These are phyloP conservation scores for Glutinoglossum americanum DNA, from an alignment of 495 filamentous ascomycete species.

Conservation along the genomic window DNA sequence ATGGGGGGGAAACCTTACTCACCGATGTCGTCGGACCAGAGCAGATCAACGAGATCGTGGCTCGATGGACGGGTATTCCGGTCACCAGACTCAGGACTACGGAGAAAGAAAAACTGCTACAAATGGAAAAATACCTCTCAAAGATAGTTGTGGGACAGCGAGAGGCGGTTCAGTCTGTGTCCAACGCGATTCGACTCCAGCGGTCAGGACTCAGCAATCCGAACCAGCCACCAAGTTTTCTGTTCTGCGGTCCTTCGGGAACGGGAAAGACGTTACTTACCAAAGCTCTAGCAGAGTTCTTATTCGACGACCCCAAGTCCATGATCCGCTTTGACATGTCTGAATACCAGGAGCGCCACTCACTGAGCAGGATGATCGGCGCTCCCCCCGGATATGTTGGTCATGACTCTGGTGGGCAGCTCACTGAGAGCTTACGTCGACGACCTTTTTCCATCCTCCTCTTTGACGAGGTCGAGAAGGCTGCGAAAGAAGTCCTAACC, in stretches of 20 bases:
- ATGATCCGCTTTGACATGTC: constrained; percentile 99
- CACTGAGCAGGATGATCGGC: constrained; percentile 91
- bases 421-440: constrained; percentile 81
- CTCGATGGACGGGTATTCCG: constrained; percentile 88
- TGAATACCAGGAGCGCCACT: constrained; percentile 95
- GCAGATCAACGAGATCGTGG: constrained; percentile 97
- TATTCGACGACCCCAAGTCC: constrained; percentile 90
- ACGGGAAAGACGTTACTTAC: constrained; percentile 95
- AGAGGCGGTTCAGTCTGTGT: constrained; percentile 83
- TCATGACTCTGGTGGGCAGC: constrained; percentile 85
- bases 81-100: constrained; percentile 82
- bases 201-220: constrained; percentile 85
- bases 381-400: constrained; percentile 94
- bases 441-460: constrained; percentile 93
- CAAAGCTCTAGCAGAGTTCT: constrained; percentile 89
- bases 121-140: constrained; percentile 73
- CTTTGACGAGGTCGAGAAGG: constrained; percentile 97
- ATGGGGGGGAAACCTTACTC: constrained; percentile 41
- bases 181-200: constrained; percentile 87
- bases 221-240: constrained; percentile 88
- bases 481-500: constrained; percentile 90
- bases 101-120: constrained; percentile 87
- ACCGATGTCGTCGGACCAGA: constrained; percentile 90
- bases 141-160: constrained; percentile 81
- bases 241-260: constrained; percentile 95